These are phyloP conservation scores for Bolboschoenus planiculmis DNA, from an alignment of 176 grass and related monocot genomes.

Conservation along the genomic window DNA sequence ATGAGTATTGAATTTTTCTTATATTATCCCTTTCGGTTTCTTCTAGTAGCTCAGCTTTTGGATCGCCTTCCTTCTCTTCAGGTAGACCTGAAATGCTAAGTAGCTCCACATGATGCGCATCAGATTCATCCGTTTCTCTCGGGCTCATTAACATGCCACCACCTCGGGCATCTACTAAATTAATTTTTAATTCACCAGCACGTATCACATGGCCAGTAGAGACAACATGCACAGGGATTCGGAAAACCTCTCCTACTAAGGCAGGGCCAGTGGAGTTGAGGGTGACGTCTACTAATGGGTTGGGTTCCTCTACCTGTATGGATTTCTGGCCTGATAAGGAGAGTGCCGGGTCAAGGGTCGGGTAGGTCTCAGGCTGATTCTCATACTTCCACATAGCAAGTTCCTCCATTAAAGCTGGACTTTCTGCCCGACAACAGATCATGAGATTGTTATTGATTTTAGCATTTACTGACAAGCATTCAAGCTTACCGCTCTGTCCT, in stretches of 20 bases:
- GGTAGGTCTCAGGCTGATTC: constrained; percentile 53
- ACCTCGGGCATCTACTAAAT: constrained; percentile 90
- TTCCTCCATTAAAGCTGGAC: constrained; percentile 89
- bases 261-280: constrained; percentile 56
- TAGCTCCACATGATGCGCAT: constrained; percentile 80
- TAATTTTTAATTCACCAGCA: constrained; percentile 97
- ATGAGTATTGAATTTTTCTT: constrained; percentile 78
- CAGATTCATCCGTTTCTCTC: constrained; percentile 75
- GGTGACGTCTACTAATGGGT: constrained; percentile 68
- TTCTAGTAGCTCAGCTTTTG: background rate
- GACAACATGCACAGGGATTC: constrained; percentile 48
- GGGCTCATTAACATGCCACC: constrained; percentile 89
- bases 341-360: constrained; percentile 58
- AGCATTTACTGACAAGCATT: constrained; percentile 69
- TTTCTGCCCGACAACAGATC: constrained; percentile 76
- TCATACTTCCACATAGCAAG: constrained; percentile 85
- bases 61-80: constrained; percentile 16
- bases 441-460: constrained; percentile 68
- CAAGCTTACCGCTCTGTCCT: constrained; percentile 95
- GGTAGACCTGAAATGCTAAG: constrained; percentile 55
- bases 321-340: constrained; percentile 65
- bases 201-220: constrained; percentile 67
- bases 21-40: constrained; percentile 60
- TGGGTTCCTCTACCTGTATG: constrained; percentile 81
- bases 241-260: constrained; percentile 84